Conservation (phyloP, 2,329 filamentous ascomycete species). For the Venturia asperata region DNA sequence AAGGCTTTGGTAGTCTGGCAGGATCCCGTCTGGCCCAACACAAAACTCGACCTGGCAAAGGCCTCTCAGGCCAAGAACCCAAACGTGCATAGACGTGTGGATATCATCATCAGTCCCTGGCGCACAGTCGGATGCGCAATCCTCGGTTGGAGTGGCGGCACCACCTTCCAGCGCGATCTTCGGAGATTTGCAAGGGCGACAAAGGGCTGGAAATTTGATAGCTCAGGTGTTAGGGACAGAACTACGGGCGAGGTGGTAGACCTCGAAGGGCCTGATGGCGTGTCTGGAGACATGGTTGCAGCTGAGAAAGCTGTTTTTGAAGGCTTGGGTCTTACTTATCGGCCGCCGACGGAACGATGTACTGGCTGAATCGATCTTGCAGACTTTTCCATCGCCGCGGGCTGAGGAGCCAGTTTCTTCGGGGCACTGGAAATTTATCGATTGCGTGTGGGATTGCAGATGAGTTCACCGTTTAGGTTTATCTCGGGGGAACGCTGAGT, state of each 20-base stretch:
- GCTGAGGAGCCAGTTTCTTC: too few species aligned
- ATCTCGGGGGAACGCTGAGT: too few species aligned
- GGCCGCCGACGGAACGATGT: conserved; percentile 39
- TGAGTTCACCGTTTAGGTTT: too few species aligned
- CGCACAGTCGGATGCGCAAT: conserved; percentile 82
- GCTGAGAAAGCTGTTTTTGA: conserved; percentile 78
- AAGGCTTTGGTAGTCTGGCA: conserved; percentile 94
- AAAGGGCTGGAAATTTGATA: conserved; percentile 79
- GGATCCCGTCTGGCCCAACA: conserved; percentile 46
- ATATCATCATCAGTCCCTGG: conserved; percentile 89
- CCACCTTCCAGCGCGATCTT: conserved; percentile 83
- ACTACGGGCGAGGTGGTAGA: conserved; percentile 64
- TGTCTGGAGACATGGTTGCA: conserved; percentile 46
- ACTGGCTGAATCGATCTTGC: conserved; percentile 25
- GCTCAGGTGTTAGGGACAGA: conserved; percentile 70
- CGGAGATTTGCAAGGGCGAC: conserved; percentile 68
- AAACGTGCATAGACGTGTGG: conserved; percentile 74
- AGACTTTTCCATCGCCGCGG: too few species aligned
- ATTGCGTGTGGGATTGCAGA: too few species aligned
- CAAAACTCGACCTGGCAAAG: conserved; percentile 30
- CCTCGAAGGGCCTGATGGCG: conserved; percentile 46
- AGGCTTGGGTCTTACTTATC: conserved; percentile 55
- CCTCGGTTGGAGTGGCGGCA: conserved; percentile 80
- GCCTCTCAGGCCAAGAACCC: conserved; percentile 50
- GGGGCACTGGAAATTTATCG: too few species aligned